Evolutionary conservation across 345 rosid species (phyloP).

Genomic region (Populus davidiana): DNA sequence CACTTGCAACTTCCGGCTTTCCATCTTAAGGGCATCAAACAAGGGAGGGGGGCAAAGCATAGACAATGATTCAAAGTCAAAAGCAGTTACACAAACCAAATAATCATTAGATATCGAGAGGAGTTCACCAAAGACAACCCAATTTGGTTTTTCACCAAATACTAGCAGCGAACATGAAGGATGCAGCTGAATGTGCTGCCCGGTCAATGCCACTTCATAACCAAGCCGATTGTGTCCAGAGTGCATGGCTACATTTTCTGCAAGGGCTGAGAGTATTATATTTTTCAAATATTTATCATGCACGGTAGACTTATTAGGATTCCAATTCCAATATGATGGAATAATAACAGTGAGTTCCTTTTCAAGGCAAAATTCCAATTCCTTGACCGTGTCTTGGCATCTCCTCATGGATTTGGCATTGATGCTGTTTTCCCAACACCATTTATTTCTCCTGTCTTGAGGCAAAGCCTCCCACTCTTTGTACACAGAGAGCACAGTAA

Average conservation of each 20-base stretch:
- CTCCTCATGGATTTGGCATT: slow-evolving; percentile 93
- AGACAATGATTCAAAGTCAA: slow-evolving; percentile 62
- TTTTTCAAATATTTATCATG: slow-evolving; percentile 51
- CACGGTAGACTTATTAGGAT: slow-evolving; percentile 40
- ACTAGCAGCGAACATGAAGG: slow-evolving; percentile 79
- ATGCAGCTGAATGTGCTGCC: slow-evolving; percentile 72
- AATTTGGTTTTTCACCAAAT: slow-evolving; percentile 71
- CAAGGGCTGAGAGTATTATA: slow-evolving; percentile 64
- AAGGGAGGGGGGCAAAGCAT: slow-evolving; percentile 56
- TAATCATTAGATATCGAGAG: slow-evolving; percentile 53
- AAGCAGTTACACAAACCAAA: slow-evolving; percentile 81
- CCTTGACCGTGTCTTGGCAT: slow-evolving; percentile 71
- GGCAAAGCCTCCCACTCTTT: slow-evolving; percentile 67
- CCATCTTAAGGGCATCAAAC: slow-evolving; percentile 53
- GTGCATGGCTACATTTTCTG: slow-evolving; percentile 87
- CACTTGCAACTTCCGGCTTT: slow-evolving; percentile 51
- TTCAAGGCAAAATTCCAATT: slow-evolving; percentile 61
- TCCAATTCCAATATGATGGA: slow-evolving; percentile 69
- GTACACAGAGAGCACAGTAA: slow-evolving; percentile 82
- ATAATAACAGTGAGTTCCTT: slow-evolving; percentile 56
- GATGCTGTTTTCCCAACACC: slow-evolving; percentile 94
- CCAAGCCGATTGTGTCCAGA: slow-evolving; percentile 82
- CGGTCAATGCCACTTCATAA: slow-evolving; percentile 73
- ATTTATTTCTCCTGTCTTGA: slow-evolving; percentile 49
- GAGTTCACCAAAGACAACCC: slow-evolving; percentile 90